Evolutionary conservation across 306 rosid genomes (phyloP).

Genomic region (Citrullus mucosospermus): DNA sequence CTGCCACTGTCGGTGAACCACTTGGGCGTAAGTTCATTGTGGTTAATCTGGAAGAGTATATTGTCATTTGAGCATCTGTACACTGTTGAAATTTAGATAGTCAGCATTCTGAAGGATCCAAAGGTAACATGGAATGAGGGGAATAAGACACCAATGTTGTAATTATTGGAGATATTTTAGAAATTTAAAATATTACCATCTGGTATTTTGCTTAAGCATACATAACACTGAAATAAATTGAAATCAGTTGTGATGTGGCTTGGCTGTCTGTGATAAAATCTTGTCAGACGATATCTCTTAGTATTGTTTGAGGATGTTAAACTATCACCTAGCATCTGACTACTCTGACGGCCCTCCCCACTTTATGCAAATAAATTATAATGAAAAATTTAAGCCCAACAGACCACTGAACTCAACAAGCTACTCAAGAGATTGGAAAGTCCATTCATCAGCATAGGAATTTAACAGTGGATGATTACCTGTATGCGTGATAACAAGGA

Average conservation of each 20-base stretch:
- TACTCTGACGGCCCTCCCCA: not conserved
- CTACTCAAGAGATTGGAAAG: not conserved
- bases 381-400: not conserved
- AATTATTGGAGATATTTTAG: not conserved
- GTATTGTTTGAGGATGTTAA: not conserved
- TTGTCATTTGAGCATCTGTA: constrained; percentile 51
- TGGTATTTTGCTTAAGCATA: not conserved
- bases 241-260: not conserved
- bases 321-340: not conserved
- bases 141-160: not conserved
- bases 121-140: not conserved
- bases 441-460: not conserved
- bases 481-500: constrained; percentile 63
- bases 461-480: constrained; percentile 29
- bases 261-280: not conserved
- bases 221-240: not conserved
- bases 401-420: not conserved
- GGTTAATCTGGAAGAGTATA: constrained; percentile 49
- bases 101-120: constrained; percentile 11
- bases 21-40: constrained; percentile 43
- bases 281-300: not conserved
- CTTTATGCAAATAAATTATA: not conserved
- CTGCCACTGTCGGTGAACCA: constrained; percentile 25
- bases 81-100: constrained; percentile 33
- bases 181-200: not conserved